Base-by-base conservation (phyloP, 257 asterid species). In the Eustoma russellianum region DNA sequence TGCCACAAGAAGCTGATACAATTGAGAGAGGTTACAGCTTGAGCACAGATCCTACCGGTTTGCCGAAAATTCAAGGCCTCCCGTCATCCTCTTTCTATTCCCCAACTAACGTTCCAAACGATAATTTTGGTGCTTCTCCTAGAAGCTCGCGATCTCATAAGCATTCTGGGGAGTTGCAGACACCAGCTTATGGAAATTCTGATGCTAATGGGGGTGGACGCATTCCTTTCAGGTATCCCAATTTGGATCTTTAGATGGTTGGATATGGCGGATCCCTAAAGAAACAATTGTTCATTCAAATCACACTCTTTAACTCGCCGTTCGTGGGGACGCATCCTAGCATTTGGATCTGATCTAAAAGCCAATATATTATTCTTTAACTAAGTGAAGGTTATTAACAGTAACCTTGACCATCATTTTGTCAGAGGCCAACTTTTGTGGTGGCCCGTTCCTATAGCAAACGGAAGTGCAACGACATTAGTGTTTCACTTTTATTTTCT, bases 41-140 rank as follows among this genome's bases (percentile, higher is more conserved):
- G 71, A 67, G 64, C 33, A 69, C 77, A 35, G 97, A 92, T 57
- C 66, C 78, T 3, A 92, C 95, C 1, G 97, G 99, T 52, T 75
- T 92, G 61, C 99, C 97, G 18, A 85, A 71, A 85, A 88, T 92
- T 68, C 88, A 79, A 13, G 97, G 95, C 59, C 91, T 92, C 65
- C 94, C 97, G 9, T 57, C 90, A 62, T 83, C 99, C 14, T 88
- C 95, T 13, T 53, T 79, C 43, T 79, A 83, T 33, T 64, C 66
- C 64, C 70, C 68, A 2, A 73, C 77, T 69, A 66, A 79, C 46
- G 85, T 88, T 53, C 71, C 81, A 2, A 43, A 72, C 0, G 98
- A 82, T 16, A 77, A 84, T 33, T 82, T 75, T 33, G 44, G 67
- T 13, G 74, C 86, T 33, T 77, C 88, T 3, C 94, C 94, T 5